A percentile compares a stretch with the other conserved stretches of the same genome.
Conservation (phyloP, 805 yeast genomes). For the Candida tallmaniae region DNA sequence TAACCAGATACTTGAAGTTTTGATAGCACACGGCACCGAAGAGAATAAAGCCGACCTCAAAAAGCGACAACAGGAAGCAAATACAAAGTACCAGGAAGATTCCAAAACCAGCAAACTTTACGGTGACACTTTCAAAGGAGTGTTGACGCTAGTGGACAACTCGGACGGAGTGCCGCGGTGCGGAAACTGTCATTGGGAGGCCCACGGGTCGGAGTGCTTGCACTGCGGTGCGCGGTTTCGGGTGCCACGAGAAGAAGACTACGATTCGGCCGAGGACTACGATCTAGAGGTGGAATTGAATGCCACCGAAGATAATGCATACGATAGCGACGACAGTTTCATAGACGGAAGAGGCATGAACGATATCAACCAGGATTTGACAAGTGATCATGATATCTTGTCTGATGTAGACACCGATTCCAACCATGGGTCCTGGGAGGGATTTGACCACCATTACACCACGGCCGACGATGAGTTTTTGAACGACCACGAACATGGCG, state of each 20-base stretch:
- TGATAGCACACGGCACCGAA: constrained; percentile 27
- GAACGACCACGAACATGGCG: background rate
- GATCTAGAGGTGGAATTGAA: constrained; percentile 21
- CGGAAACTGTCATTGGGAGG: constrained; percentile 77
- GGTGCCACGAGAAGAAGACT: constrained; percentile 25
- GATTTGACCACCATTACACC: constrained; percentile 4
- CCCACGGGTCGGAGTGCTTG: constrained; percentile 59
- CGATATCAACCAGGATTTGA: constrained; percentile 19
- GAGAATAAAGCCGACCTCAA: constrained; percentile 19
- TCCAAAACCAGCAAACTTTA: constrained; percentile 35
- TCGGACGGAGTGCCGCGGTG: constrained; percentile 75
- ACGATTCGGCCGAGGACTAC: constrained; percentile 35
- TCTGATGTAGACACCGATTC: constrained; percentile 7
- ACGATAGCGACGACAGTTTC: constrained; percentile 32
- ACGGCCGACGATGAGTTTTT: constrained; percentile 2
- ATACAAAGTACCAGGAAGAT: constrained; percentile 38
- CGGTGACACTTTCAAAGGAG: constrained; percentile 46
- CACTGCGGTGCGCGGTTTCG: constrained; percentile 61
- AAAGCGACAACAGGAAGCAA: constrained; percentile 13
- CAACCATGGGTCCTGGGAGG: constrained; percentile 8
- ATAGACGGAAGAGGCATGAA: constrained; percentile 21
- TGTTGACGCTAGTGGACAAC: constrained; percentile 51
- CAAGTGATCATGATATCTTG: constrained; percentile 8
- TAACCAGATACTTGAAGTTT: constrained; percentile 31
- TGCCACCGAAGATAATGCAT: constrained; percentile 15